Conservation (phyloP, 1,139 yeast species). For the Taphrina deformans region DNA sequence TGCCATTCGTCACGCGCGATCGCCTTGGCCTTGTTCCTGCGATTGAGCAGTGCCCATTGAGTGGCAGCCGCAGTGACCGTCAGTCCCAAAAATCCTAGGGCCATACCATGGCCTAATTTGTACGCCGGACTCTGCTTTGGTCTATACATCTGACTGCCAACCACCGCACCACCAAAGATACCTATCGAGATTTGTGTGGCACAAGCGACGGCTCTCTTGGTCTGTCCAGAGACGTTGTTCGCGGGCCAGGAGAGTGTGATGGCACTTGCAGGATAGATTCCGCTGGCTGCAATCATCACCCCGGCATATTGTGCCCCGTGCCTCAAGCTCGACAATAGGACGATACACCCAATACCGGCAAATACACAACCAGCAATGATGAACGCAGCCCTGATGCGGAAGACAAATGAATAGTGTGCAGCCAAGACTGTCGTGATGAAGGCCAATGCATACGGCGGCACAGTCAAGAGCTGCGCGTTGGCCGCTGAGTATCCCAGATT, state of each 20-base stretch:
- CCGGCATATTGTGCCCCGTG: slow-evolving; percentile 44
- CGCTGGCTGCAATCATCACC: slow-evolving; percentile 46
- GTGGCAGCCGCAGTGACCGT: slow-evolving; percentile 1
- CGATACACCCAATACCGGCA: slow-evolving; percentile 42
- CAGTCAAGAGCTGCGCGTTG: slow-evolving; percentile 55
- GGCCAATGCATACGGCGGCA: slow-evolving; percentile 58
- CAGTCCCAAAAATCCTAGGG: slow-evolving; percentile 36
- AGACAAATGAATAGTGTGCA: slow-evolving; percentile 45
- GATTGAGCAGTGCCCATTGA: neutral
- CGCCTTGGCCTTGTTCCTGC: slow-evolving; percentile 1
- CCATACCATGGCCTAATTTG: slow-evolving; percentile 45
- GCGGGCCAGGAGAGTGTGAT: slow-evolving; percentile 48
- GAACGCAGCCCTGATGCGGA: slow-evolving; percentile 48
- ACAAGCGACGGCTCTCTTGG: slow-evolving; percentile 51
- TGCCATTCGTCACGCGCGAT: neutral
- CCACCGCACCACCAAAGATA: slow-evolving; percentile 48
- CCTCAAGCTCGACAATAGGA: slow-evolving; percentile 46
- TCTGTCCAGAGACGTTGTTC: slow-evolving; percentile 51
- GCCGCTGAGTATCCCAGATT: slow-evolving; percentile 54
- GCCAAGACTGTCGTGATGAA: slow-evolving; percentile 44
- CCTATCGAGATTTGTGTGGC: slow-evolving; percentile 49
- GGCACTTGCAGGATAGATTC: slow-evolving; percentile 48
- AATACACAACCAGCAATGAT: slow-evolving; percentile 49
- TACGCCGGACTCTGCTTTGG: slow-evolving; percentile 45
- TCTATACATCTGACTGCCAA: slow-evolving; percentile 48